phyloP scores from a whole-genome alignment of 2,329 filamentous ascomycete genomes.

The Leptodontidium sp. region DNA sequence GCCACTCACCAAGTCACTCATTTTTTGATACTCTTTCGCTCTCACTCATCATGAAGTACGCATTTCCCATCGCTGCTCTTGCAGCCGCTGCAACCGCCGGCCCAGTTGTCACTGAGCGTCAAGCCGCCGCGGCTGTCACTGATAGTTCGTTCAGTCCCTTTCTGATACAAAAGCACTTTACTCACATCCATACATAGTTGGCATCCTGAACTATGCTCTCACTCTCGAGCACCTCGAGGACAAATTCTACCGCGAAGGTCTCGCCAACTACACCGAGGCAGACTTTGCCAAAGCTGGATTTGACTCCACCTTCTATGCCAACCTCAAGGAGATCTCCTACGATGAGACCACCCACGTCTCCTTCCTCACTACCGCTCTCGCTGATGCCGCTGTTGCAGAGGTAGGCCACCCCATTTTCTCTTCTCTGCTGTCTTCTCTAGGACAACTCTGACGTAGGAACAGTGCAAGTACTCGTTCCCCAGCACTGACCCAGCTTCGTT shows the following conservation, averaged over 20 bases:
- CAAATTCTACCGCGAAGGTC: conserved; percentile 67
- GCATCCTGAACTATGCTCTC: conserved; percentile 57
- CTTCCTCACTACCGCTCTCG: conserved; percentile 61
- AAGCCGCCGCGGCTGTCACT: conserved; percentile 28
- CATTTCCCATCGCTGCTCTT: conserved; percentile 33
- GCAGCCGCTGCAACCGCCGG: conserved; percentile 35
- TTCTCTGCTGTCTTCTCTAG: no score
- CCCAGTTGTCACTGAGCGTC: conserved; percentile 29
- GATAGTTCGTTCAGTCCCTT: conserved; percentile 24
- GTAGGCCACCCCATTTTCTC: background rate
- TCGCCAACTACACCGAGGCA: conserved; percentile 61
- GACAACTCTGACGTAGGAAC: background rate
- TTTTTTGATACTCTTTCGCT: conserved; percentile 20
- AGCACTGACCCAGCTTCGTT: conserved; percentile 57
- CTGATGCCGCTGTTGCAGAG: conserved; percentile 58
- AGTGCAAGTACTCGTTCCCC: conserved; percentile 64
- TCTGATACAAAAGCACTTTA: background rate
- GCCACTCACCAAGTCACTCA: conserved; percentile 19
- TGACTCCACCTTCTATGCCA: conserved; percentile 61
- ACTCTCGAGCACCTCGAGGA: conserved; percentile 66
- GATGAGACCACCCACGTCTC: conserved; percentile 58
- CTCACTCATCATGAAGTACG: conserved; percentile 38
- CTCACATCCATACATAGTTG: conserved; percentile 17
- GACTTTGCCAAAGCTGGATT: conserved; percentile 63
- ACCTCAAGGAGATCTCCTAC: conserved; percentile 58